These are phyloP conservation scores for Vitis amurensis DNA, from an alignment of 164 flowering plant species.

Conservation along the genomic window DNA sequence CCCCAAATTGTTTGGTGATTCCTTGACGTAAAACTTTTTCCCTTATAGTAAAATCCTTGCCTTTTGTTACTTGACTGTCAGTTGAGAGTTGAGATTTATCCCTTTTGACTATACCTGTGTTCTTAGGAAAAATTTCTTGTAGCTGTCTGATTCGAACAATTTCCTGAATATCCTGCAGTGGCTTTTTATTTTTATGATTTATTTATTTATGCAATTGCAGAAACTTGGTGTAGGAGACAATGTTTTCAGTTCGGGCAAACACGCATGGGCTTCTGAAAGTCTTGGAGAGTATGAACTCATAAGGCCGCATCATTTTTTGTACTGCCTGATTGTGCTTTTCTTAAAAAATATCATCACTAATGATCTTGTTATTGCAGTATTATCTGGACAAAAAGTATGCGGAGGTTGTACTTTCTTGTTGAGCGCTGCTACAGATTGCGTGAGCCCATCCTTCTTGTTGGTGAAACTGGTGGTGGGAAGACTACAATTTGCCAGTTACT, in stretches of 20 bases:
- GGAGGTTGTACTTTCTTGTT: slow-evolving; percentile 76
- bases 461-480: slow-evolving; percentile 99
- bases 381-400: slow-evolving; percentile 73
- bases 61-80: no score
- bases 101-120: no score
- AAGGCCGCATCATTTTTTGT: neutral
- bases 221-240: slow-evolving; percentile 17
- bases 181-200: neutral
- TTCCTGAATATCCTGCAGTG: neutral
- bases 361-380: slow-evolving; percentile 42
- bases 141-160: no score
- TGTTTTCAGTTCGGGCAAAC: slow-evolving; percentile 2
- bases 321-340: neutral
- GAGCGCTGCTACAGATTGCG: slow-evolving; percentile 74
- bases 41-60: no score
- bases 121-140: no score
- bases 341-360: slow-evolving; percentile 8
- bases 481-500: slow-evolving; percentile 90
- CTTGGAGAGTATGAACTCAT: slow-evolving; percentile 38
- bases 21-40: no score
- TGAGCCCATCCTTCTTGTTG: slow-evolving; percentile 98
- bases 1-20: no score
- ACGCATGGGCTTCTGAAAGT: slow-evolving; percentile 19
- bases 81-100: no score
- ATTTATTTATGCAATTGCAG: slow-evolving; percentile 25